These are phyloP conservation scores for Xylaria sp. DNA, from an alignment of 2,329 filamentous ascomycete species.

Conservation along the genomic window DNA sequence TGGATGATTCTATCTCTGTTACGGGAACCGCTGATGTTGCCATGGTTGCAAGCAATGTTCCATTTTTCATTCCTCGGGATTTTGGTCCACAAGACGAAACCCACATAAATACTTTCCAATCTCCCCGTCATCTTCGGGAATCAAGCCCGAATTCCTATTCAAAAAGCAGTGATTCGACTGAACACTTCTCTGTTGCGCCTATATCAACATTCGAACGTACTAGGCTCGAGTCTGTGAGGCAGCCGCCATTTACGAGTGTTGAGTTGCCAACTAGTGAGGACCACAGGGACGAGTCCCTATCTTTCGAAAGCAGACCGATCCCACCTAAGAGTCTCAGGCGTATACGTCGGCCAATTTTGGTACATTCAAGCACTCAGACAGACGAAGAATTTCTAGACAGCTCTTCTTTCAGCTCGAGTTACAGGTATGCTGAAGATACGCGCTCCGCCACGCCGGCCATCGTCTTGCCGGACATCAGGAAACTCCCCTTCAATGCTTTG, in stretches of 20 bases:
- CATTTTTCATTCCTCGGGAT: conserved; percentile 1
- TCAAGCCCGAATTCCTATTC: not conserved
- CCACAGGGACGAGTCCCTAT: not conserved
- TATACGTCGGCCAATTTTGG: conserved; percentile 29
- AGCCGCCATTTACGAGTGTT: not conserved
- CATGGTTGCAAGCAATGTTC: conserved; percentile 7
- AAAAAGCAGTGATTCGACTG: not conserved
- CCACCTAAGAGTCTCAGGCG: conserved; percentile 32
- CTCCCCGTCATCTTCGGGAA: not conserved
- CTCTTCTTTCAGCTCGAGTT: not conserved
- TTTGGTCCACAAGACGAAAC: not conserved
- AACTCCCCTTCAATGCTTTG: conserved; percentile 47
- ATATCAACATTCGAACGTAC: not conserved
- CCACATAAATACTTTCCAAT: not conserved
- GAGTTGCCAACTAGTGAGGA: not conserved
- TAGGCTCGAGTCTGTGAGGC: not conserved
- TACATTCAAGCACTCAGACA: conserved; percentile 41
- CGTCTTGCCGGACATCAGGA: conserved; percentile 51
- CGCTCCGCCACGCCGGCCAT: conserved; percentile 54
- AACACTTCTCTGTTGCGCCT: not conserved
- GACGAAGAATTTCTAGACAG: conserved; percentile 24
- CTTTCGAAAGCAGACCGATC: conserved; percentile 21
- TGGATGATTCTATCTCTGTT: no score
- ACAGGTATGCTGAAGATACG: conserved; percentile 35
- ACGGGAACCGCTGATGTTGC: conserved; percentile 17